Conservation (phyloP, 2,329 filamentous ascomycete species). For the Neophaeococcomyces mojaviensis region DNA sequence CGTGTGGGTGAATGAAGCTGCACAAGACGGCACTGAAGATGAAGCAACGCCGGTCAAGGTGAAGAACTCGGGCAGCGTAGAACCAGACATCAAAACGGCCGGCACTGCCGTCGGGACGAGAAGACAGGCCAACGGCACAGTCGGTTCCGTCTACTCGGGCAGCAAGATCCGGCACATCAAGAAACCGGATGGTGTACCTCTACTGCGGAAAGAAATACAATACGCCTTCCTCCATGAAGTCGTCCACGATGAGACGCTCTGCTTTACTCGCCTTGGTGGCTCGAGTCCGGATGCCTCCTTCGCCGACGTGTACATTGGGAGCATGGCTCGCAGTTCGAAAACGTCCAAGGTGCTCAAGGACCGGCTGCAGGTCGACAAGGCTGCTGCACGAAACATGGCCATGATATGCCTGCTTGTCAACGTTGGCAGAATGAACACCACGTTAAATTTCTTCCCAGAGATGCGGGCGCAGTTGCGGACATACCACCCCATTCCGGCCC, state of each 20-base stretch:
- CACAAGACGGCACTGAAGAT: constrained; percentile 21
- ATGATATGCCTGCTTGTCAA: constrained; percentile 99
- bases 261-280: constrained; percentile 91
- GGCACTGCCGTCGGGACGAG: constrained; percentile 41
- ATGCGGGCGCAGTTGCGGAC: constrained; percentile 97
- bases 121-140: constrained; percentile 57
- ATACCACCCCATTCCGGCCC: constrained; percentile 93
- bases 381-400: constrained; percentile 93
- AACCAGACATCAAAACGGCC: constrained; percentile 15
- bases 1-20: constrained; percentile 20
- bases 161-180: constrained; percentile 62
- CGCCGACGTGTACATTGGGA: constrained; percentile 94
- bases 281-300: constrained; percentile 62
- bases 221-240: constrained; percentile 57
- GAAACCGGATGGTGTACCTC: constrained; percentile 59
- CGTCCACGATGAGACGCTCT: constrained; percentile 54
- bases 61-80: constrained; percentile 18
- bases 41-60: constrained; percentile 16
- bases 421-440: constrained; percentile 97
- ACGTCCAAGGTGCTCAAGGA: constrained; percentile 97
- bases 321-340: constrained; percentile 97
- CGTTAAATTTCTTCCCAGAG: constrained; percentile 96
- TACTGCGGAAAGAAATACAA: constrained; percentile 62
- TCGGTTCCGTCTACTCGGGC: constrained; percentile 59
- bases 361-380: constrained; percentile 84